Conservation (phyloP, 169 alveolate species). For the Cyclospora cayetanensis region DNA sequence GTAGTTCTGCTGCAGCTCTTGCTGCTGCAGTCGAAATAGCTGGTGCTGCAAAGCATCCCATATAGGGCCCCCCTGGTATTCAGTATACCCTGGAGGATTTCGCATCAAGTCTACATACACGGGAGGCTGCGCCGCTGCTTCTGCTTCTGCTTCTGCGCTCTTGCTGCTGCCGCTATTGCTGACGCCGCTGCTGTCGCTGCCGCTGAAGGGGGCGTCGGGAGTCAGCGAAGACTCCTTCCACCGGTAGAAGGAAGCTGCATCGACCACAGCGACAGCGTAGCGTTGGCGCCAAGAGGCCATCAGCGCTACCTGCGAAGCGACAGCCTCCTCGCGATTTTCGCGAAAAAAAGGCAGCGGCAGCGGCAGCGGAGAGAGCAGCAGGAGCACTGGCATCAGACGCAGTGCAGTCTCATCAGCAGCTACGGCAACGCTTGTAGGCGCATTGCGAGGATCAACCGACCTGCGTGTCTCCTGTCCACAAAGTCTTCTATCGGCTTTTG, state of each 20-base stretch:
- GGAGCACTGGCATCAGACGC: not conserved
- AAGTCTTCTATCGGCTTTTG: slow-evolving; percentile 43
- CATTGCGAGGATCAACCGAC: not conserved
- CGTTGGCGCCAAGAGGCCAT: not conserved
- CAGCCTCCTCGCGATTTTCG: not conserved
- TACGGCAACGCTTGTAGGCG: not conserved
- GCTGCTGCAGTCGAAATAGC: not conserved
- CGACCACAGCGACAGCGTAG: not conserved
- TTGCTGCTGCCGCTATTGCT: slow-evolving; percentile 3
- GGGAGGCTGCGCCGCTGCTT: not conserved
- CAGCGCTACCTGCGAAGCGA: not conserved
- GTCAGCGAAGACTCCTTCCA: slow-evolving; percentile 24
- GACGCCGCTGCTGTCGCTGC: not conserved
- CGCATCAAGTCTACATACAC: slow-evolving; percentile 65
- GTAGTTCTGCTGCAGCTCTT: not conserved
- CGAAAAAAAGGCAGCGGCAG: not conserved
- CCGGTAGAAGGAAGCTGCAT: slow-evolving; percentile 66
- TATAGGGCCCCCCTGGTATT: slow-evolving; percentile 63
- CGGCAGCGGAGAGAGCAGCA: not conserved
- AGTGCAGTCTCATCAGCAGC: not conserved
- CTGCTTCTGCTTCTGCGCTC: not conserved
- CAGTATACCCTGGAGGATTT: slow-evolving; percentile 66
- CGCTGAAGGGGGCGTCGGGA: slow-evolving; percentile 45
- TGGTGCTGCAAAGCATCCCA: slow-evolving; percentile 61
- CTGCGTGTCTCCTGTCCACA: slow-evolving; percentile 66